phyloP scores from a whole-genome alignment of 352 stramenopile species.

The Lagenidium sp. region DNA sequence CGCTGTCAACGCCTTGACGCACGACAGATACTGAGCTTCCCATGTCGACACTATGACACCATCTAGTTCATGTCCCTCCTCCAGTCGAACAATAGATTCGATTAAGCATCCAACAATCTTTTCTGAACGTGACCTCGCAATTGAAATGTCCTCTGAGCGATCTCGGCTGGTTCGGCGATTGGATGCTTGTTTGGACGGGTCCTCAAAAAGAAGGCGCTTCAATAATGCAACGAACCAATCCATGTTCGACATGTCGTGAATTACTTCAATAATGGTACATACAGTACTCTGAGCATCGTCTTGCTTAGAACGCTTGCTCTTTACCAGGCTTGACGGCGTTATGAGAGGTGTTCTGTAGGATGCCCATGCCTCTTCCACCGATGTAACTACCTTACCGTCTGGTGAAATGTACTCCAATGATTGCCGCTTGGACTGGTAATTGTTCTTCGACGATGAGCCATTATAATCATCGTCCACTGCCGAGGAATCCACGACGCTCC shows the following conservation, averaged over 20 bases:
- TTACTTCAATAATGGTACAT: slow-evolving; percentile 68
- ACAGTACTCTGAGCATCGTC: slow-evolving; percentile 54
- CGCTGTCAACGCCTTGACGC: slow-evolving; percentile 61
- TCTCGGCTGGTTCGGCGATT: slow-evolving; percentile 20
- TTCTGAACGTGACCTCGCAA: slow-evolving; percentile 41
- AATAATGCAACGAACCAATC: slow-evolving; percentile 69
- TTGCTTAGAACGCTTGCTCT: slow-evolving; percentile 46
- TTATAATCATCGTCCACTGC: not conserved
- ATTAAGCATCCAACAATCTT: slow-evolving; percentile 63
- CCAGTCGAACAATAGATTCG: slow-evolving; percentile 52
- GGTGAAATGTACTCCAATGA: slow-evolving; percentile 39
- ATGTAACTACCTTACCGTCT: slow-evolving; percentile 34
- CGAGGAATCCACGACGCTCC: slow-evolving; percentile 18
- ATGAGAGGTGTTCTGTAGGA: slow-evolving; percentile 39
- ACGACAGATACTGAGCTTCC: slow-evolving; percentile 62
- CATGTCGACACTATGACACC: slow-evolving; percentile 40
- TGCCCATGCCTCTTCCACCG: slow-evolving; percentile 54
- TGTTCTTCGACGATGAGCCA: not conserved
- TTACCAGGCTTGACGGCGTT: slow-evolving; percentile 52
- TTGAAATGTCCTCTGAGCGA: slow-evolving; percentile 33
- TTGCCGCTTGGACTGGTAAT: not conserved
- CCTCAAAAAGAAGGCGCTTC: slow-evolving; percentile 38
- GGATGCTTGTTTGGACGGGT: slow-evolving; percentile 10
- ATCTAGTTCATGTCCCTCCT: slow-evolving; percentile 51
- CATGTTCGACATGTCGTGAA: slow-evolving; percentile 56